Conservation (phyloP, 192 early-diverging fungal species). For the Rhizoclosmatium globosum region DNA sequence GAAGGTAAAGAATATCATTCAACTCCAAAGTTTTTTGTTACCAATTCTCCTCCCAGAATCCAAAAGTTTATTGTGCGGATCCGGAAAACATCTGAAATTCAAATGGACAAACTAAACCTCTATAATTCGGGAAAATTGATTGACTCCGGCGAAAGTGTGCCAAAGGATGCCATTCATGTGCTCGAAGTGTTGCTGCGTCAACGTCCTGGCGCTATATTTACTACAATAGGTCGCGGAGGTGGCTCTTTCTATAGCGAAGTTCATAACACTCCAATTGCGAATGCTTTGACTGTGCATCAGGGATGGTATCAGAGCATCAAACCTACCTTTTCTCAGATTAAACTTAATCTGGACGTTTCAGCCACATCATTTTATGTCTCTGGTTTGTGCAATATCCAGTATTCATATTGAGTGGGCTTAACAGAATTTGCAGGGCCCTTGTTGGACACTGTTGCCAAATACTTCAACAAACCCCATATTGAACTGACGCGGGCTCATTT, state of each 20-base stretch:
- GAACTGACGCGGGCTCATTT: slow-evolving; percentile 12
- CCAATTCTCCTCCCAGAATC: neutral
- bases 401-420: neutral
- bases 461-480: slow-evolving; percentile 25
- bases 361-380: slow-evolving; percentile 43
- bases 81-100: slow-evolving; percentile 22
- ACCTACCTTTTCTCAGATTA: slow-evolving; percentile 27
- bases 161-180: slow-evolving; percentile 21
- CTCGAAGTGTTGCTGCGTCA: slow-evolving; percentile 35
- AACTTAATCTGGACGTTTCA: slow-evolving; percentile 45
- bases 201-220: slow-evolving; percentile 24
- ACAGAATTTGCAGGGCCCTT: slow-evolving; percentile 4
- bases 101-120: slow-evolving; percentile 19
- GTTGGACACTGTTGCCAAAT: slow-evolving; percentile 34
- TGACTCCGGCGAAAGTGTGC: neutral
- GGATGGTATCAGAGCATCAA: slow-evolving; percentile 48
- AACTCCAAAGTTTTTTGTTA: neutral
- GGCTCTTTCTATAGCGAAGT: slow-evolving; percentile 34
- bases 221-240: slow-evolving; percentile 33
- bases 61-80: slow-evolving; percentile 31
- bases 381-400: slow-evolving; percentile 20
- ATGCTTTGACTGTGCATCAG: slow-evolving; percentile 36
- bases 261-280: slow-evolving; percentile 31
- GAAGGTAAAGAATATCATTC: slow-evolving; percentile 12
- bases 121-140: slow-evolving; percentile 10